Conservation (phyloP, 1,284 basidiomycete genomes). For the Kalmanozyma brasiliensis region DNA sequence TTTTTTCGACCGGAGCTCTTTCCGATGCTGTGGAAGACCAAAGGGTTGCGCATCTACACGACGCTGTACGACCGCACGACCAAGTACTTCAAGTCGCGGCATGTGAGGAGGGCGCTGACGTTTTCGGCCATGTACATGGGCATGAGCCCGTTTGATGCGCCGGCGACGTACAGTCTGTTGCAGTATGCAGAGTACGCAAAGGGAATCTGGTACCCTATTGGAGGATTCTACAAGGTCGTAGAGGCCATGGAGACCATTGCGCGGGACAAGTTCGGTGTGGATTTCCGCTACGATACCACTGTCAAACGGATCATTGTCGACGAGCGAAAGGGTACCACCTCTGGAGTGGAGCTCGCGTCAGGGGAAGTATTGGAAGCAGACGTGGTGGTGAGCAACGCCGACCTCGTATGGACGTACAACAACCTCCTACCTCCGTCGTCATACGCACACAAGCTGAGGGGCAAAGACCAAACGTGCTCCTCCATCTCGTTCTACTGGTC, state of each 20-base stretch:
- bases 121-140: conserved; percentile 65
- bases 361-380: conserved; percentile 71
- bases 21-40: conserved; percentile 66
- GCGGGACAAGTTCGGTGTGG: conserved; percentile 67
- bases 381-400: conserved; percentile 72
- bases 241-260: conserved; percentile 70
- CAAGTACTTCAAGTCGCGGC: conserved; percentile 71
- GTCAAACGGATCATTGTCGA: conserved; percentile 68
- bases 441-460: conserved; percentile 60
- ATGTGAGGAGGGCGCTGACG: conserved; percentile 64
- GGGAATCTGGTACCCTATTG: conserved; percentile 72
- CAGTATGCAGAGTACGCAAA: conserved; percentile 72
- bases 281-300: conserved; percentile 69
- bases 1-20: conserved; percentile 70
- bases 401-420: conserved; percentile 72
- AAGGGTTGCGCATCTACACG: conserved; percentile 53
- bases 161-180: conserved; percentile 71
- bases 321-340: conserved; percentile 34
- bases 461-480: conserved; percentile 70
- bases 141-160: conserved; percentile 72
- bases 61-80: conserved; percentile 67
- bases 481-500: conserved; percentile 73
- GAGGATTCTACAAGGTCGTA: conserved; percentile 71
- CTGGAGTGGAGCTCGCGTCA: conserved; percentile 69
- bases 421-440: conserved; percentile 68